Evolutionary conservation across 2,329 filamentous ascomycete genomes (phyloP).

Genomic region (Hymenoscyphus scutula): DNA sequence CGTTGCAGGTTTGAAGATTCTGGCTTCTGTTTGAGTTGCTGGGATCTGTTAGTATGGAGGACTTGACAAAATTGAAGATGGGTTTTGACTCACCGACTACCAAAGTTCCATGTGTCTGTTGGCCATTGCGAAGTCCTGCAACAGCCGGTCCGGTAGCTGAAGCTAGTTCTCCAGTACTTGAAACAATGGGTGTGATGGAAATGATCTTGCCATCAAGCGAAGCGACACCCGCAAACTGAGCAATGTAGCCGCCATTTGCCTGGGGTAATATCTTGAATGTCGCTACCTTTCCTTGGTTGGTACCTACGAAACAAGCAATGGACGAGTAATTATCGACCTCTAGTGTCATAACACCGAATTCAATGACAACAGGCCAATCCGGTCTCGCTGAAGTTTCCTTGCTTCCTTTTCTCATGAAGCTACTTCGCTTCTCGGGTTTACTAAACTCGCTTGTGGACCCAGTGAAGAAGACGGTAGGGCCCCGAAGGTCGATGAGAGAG

Average conservation of each 20-base stretch:
- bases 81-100: slow-evolving; percentile 59
- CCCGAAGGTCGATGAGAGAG: slow-evolving; percentile 81
- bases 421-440: slow-evolving; percentile 73
- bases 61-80: neutral
- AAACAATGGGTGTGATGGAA: slow-evolving; percentile 74
- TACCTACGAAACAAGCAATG: slow-evolving; percentile 89
- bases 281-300: slow-evolving; percentile 75
- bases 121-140: slow-evolving; percentile 71
- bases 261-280: slow-evolving; percentile 90
- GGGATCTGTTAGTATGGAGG: slow-evolving; percentile 17
- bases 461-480: slow-evolving; percentile 79
- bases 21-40: slow-evolving; percentile 68
- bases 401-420: slow-evolving; percentile 61
- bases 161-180: slow-evolving; percentile 73
- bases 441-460: slow-evolving; percentile 69
- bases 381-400: slow-evolving; percentile 46
- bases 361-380: slow-evolving; percentile 78
- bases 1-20: slow-evolving; percentile 81
- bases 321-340: slow-evolving; percentile 96
- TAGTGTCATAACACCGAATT: slow-evolving; percentile 90
- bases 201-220: slow-evolving; percentile 69
- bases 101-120: slow-evolving; percentile 75
- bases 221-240: slow-evolving; percentile 66
- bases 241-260: slow-evolving; percentile 65
- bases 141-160: slow-evolving; percentile 73